Percentiles rank a stretch among this genome's conserved stretches.
These are phyloP conservation scores for Daldinia sp. DNA, from an alignment of 2,329 filamentous ascomycete species.

Conservation along the genomic window DNA sequence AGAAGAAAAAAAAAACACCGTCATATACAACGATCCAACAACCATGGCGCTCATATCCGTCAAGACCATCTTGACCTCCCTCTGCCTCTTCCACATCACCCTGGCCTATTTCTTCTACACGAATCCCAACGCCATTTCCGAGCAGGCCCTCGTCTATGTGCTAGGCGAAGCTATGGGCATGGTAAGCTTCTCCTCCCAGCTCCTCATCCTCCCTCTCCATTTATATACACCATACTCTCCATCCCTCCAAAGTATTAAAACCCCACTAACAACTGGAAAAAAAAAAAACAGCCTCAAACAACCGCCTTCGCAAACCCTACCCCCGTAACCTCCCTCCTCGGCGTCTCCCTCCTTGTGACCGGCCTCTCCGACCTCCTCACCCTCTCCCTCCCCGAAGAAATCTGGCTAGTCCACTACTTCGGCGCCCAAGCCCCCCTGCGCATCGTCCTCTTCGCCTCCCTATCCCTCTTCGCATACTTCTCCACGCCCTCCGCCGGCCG, in stretches of 20 bases:
- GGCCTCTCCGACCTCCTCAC: conserved; percentile 74
- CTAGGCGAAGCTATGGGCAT: conserved; percentile 87
- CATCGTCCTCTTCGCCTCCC: conserved; percentile 64
- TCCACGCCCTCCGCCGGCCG: conserved; percentile 51
- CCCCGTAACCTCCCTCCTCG: conserved; percentile 79
- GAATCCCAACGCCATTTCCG: conserved; percentile 76
- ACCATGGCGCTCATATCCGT: conserved; percentile 85
- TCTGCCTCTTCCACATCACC: conserved; percentile 87
- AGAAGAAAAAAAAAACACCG: not conserved
- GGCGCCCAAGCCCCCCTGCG: conserved; percentile 71
- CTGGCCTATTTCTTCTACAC: conserved; percentile 86
- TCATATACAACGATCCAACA: conserved; percentile 17
- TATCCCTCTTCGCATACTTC: conserved; percentile 66
- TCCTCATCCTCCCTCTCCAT: conserved; percentile 6
- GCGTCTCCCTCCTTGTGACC: conserved; percentile 72
- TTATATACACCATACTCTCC: not conserved
- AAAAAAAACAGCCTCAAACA: conserved; percentile 66
- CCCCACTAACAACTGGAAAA: too few relatives aligned
- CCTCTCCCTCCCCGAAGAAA: conserved; percentile 75
- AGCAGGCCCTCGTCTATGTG: conserved; percentile 84
- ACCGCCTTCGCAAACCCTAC: conserved; percentile 76
- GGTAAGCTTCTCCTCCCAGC: conserved; percentile 60
- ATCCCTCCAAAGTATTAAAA: too few relatives aligned
- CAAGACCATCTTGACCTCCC: conserved; percentile 81
- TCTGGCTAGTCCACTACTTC: conserved; percentile 73